Conservation (phyloP, 164 flowering plant genomes). For the Stephania cephalantha region DNA sequence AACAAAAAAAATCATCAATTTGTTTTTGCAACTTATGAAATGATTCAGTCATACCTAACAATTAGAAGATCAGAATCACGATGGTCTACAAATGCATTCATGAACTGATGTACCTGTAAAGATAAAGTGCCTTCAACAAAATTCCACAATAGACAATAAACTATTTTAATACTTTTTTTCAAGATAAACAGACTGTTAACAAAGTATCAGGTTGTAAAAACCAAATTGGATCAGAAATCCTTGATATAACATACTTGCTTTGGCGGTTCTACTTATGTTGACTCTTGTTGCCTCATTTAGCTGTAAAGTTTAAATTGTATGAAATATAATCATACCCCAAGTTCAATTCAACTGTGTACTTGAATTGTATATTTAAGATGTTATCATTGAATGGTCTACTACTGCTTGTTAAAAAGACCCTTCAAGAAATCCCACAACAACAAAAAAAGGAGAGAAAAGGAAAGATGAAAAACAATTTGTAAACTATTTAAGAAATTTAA, state of each 20-base stretch:
- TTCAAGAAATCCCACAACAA: neutral
- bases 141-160: neutral
- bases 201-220: neutral
- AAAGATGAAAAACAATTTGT: neutral
- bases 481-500: neutral
- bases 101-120: conserved; percentile 80
- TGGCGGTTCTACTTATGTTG: neutral
- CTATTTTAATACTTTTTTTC: neutral
- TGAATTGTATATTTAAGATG: neutral
- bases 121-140: conserved; percentile 8
- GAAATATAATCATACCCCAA: neutral
- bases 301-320: neutral
- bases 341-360: neutral
- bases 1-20: neutral
- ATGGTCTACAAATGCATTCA: conserved; percentile 98
- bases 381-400: neutral
- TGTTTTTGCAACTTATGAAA: neutral
- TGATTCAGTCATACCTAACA: conserved; percentile 48
- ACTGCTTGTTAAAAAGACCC: neutral
- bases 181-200: neutral
- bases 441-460: neutral
- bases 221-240: neutral
- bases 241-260: neutral
- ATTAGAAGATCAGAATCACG: conserved; percentile 94
- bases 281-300: neutral